Evolutionary conservation across 192 early-diverging fungal genomes (phyloP).

Genomic region (Coemansia sp.): DNA sequence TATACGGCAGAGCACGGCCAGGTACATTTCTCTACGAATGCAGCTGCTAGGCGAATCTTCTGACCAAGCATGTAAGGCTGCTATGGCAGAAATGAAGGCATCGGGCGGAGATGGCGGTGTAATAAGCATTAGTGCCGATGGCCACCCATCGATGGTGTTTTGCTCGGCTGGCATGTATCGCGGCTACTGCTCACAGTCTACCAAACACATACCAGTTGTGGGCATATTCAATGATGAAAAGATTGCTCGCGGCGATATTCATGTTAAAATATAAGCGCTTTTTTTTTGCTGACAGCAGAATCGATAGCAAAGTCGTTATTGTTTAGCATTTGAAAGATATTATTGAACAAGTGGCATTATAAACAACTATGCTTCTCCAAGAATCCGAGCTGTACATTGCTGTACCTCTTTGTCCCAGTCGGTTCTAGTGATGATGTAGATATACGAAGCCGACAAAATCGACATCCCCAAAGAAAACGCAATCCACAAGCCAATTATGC

Average conservation of each 20-base stretch:
- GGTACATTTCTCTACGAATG: slow-evolving; percentile 23
- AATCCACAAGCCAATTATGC: slow-evolving; percentile 40
- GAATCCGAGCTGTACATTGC: slow-evolving; percentile 20
- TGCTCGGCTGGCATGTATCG: slow-evolving; percentile 41
- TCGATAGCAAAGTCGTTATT: too few relatives aligned
- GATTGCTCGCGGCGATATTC: slow-evolving; percentile 16
- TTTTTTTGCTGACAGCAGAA: too few relatives aligned
- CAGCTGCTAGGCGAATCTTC: slow-evolving; percentile 17
- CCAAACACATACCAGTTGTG: slow-evolving; percentile 18
- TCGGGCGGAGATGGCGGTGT: slow-evolving; percentile 38
- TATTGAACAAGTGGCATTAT: too few relatives aligned
- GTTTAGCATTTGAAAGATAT: too few relatives aligned
- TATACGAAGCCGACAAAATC: slow-evolving; percentile 24
- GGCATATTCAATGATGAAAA: slow-evolving; percentile 26
- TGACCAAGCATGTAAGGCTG: slow-evolving; percentile 8
- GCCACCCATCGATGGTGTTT: slow-evolving; percentile 21
- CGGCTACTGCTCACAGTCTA: slow-evolving; percentile 18
- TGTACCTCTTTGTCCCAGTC: slow-evolving; percentile 35
- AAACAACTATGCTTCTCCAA: not conserved
- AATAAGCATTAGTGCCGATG: slow-evolving; percentile 20
- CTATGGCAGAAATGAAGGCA: slow-evolving; percentile 25
- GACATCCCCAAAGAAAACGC: slow-evolving; percentile 42
- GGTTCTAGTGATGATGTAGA: slow-evolving; percentile 6
- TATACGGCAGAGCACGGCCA: slow-evolving; percentile 21
- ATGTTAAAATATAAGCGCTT: slow-evolving; percentile 1